Conservation (phyloP, 139 green algal genomes). For the Chlamydomonas sp. region DNA sequence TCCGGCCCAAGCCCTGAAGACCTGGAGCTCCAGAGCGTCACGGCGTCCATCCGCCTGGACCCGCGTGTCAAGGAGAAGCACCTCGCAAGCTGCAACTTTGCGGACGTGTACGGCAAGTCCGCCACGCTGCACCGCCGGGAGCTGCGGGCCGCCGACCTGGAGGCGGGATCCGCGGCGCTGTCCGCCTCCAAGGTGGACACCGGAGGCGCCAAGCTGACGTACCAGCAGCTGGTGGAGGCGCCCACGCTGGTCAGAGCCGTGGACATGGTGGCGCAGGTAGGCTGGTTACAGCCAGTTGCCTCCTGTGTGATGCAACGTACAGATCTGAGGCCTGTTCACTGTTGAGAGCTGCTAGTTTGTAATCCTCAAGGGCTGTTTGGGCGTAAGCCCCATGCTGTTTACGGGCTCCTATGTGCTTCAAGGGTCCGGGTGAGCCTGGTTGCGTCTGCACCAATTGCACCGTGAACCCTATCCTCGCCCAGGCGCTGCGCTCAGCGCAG, state of each 20-base stretch:
- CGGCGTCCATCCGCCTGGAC: conserved; percentile 30
- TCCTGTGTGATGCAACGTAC: too few relatives aligned
- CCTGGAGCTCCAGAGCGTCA: conserved; percentile 19
- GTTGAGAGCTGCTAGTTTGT: too few relatives aligned
- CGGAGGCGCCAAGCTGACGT: conserved; percentile 13
- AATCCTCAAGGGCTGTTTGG: too few relatives aligned
- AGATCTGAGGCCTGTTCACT: too few relatives aligned
- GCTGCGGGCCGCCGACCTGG: neutral
- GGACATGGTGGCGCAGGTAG: conserved; percentile 8
- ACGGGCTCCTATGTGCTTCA: too few relatives aligned
- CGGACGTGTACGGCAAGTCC: conserved; percentile 41
- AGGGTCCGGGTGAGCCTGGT: too few relatives aligned
- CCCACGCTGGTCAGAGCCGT: neutral
- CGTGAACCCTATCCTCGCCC: too few relatives aligned
- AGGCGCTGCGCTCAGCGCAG: conserved; percentile 6
- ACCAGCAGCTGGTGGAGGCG: conserved; percentile 37
- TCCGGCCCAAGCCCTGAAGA: conserved; percentile 32
- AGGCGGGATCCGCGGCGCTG: neutral
- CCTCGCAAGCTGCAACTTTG: conserved; percentile 28
- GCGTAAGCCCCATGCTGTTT: too few relatives aligned
- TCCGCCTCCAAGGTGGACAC: neutral
- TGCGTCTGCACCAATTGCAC: too few relatives aligned
- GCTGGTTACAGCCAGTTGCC: too few relatives aligned
- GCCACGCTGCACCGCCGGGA: conserved; percentile 20
- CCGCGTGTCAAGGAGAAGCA: conserved; percentile 36